Percentiles rank a stretch among this genome's conserved stretches.
These are phyloP conservation scores for Mallotus nudiflorus DNA, from an alignment of 345 rosid species.

Conservation along the genomic window DNA sequence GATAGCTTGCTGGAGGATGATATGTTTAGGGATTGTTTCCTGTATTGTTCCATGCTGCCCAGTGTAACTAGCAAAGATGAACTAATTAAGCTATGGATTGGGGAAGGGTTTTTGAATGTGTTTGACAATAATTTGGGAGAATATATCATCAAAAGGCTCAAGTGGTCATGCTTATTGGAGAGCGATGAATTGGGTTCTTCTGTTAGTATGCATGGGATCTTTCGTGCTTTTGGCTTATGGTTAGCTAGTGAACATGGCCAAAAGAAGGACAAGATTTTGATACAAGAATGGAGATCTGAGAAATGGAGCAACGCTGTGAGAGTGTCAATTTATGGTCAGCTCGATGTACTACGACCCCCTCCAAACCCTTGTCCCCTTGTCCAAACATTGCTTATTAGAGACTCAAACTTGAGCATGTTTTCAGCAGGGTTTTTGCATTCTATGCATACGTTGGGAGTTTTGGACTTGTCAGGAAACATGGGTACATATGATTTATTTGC, in stretches of 20 bases:
- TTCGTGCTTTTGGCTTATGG: slow-evolving; percentile 24
- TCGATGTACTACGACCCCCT: neutral
- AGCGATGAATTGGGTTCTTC: too few species aligned
- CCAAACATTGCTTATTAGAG: too few species aligned
- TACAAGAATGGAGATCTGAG: neutral
- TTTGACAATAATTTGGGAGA: slow-evolving; percentile 8
- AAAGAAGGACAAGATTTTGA: neutral
- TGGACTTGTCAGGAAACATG: neutral
- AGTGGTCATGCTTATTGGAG: too few species aligned
- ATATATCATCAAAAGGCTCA: too few species aligned
- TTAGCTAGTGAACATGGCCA: too few species aligned
- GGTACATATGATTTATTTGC: neutral
- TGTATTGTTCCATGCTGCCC: slow-evolving; percentile 20
- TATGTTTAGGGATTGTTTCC: slow-evolving; percentile 8
- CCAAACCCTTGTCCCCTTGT: neutral
- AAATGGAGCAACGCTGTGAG: neutral
- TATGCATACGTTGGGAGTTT: neutral
- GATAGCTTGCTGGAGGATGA: slow-evolving; percentile 13
- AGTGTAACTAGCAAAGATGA: neutral
- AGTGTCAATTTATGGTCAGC: neutral
- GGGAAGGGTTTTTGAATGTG: too few species aligned
- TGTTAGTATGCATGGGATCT: slow-evolving; percentile 25
- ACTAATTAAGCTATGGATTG: slow-evolving; percentile 18
- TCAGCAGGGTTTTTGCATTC: too few species aligned
- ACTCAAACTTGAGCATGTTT: too few species aligned